Conservation (phyloP, 2,329 filamentous ascomycete genomes). For the Gnomoniopsis sp. region DNA sequence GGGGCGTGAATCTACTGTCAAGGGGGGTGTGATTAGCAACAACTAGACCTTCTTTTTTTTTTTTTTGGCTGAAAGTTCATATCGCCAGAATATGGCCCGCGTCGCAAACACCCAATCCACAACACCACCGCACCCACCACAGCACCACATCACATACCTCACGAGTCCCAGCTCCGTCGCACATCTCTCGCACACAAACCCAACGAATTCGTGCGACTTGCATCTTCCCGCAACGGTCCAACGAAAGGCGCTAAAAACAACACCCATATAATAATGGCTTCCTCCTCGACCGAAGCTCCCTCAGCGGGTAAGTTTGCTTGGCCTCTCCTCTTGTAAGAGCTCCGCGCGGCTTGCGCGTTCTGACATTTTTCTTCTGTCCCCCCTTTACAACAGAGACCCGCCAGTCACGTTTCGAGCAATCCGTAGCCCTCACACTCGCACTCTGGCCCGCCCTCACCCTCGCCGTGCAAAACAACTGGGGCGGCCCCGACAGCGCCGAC, state of each 20-base stretch:
- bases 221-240: background rate
- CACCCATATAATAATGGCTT: slow-evolving; percentile 7
- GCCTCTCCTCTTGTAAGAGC: background rate
- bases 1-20: no score
- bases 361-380: background rate
- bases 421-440: slow-evolving; percentile 78
- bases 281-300: slow-evolving; percentile 8
- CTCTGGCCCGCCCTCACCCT: slow-evolving; percentile 86
- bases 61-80: no score
- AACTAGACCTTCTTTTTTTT: no score
- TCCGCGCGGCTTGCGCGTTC: background rate
- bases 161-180: no score
- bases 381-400: slow-evolving; percentile 42
- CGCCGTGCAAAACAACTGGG: slow-evolving; percentile 84
- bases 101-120: no score
- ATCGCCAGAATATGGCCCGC: no score
- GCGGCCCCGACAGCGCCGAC: slow-evolving; percentile 75
- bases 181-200: background rate
- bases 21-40: no score
- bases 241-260: background rate
- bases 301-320: slow-evolving; percentile 6
- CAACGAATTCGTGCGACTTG: background rate
- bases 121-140: no score
- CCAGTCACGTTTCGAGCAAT: slow-evolving; percentile 75
- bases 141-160: no score